A percentile compares a stretch with the other conserved stretches of the same genome.
phyloP scores from a whole-genome alignment of 129 eudicot genomes.

The Sambucus nigra region DNA sequence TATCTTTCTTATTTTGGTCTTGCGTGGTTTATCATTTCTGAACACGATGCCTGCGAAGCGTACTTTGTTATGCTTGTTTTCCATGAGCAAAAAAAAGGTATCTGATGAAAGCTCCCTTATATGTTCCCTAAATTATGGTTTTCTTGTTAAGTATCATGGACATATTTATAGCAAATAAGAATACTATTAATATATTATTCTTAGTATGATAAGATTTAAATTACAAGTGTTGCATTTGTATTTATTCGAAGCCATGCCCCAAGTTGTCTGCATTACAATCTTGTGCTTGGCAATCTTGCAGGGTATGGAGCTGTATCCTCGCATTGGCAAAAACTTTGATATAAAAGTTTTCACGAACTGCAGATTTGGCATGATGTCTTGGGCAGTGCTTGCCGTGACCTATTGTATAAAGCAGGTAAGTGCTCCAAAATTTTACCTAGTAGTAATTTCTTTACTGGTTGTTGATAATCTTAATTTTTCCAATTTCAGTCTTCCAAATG shows the following conservation, averaged over 20 bases:
- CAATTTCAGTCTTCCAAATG: too few species aligned
- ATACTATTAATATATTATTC: not conserved
- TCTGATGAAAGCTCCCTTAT: not conserved
- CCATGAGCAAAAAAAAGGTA: not conserved
- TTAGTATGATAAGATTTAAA: not conserved
- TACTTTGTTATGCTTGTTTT: not conserved
- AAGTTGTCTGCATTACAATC: not conserved
- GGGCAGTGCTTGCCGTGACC: slow-evolving; percentile 99
- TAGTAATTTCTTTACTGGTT: too few species aligned
- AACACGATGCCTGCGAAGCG: not conserved
- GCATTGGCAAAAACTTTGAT: slow-evolving; percentile 86
- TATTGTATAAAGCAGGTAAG: slow-evolving; percentile 97
- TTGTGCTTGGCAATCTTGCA: slow-evolving; percentile 21
- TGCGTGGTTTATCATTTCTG: not conserved
- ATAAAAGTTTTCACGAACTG: slow-evolving; percentile 94
- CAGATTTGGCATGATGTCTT: slow-evolving; percentile 98
- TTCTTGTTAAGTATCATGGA: not conserved
- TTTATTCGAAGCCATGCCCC: slow-evolving; percentile 5
- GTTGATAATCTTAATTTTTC: too few species aligned
- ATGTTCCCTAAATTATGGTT: too few species aligned
- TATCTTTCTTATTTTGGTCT: too few species aligned
- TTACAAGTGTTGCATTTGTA: not conserved
- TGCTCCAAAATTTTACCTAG: too few species aligned
- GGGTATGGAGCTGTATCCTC: slow-evolving; percentile 99
- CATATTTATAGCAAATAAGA: not conserved